Base-by-base conservation (phyloP, 306 rosid species). In the Mimosa bimucronata region DNA sequence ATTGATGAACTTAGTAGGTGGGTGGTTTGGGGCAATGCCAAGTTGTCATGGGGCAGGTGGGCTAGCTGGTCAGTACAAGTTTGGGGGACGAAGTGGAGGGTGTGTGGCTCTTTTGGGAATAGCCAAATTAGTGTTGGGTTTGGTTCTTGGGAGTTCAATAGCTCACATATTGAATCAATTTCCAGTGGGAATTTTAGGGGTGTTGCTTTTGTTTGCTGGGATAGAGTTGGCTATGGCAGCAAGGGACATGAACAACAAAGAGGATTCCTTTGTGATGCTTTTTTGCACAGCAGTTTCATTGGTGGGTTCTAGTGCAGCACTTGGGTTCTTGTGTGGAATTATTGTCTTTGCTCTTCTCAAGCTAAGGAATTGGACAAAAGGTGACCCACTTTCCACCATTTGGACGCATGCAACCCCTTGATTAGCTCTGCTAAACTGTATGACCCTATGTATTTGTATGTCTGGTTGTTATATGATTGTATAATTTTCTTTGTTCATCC, bases 11-110 rank as follows among this genome's bases (percentile, higher is more conserved):
- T 26, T 86, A 9, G 38, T 87, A 1, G 97, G 97, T 4, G 77
- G 90, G 74, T 90, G 95, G 97, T 87, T 92, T 67, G 97, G 93
- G n/a, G 95, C 92, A 7, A 83, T 92, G 88, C 97, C 97, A 15
- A 12, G 88, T 28, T 92, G 97, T 77, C 95, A 92, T 28, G 95
- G 97, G 0, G 95, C 93, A 0, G 95, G 97, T 7, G 97, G 97
- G 19, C 57, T 92, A 0, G 94, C 97, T 0, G 91, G 97, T 4
- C 95, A 90, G 58, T 92, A 90, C 66, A 90, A 88, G 46, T 92
- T 92, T 45, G 95, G 95, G 6, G 95, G 94, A 3, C 84, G 95
- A 66, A 92, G 97, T 66, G 97, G 97, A 0, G 93, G 79, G 6
- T 90, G 95, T 69, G 94, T 92, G 86, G 93, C 89, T 0, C 55